Evolutionary conservation across 176 grass and related monocot genomes (phyloP), one percentile per base, ranked within the genome.

Genomic region (Ampelocalamus luodianensis): DNA sequence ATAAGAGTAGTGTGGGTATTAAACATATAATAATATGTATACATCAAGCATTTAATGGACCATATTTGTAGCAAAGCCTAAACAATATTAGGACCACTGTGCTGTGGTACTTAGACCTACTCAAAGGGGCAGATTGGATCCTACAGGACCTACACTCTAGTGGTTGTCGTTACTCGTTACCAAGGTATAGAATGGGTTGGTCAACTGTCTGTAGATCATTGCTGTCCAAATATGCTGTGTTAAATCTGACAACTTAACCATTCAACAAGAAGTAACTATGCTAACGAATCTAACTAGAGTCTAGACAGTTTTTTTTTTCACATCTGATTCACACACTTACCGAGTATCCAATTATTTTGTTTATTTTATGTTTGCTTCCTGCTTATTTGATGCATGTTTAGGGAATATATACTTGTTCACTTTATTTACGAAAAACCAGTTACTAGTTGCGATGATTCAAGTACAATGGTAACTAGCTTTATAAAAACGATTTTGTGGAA

Each of bases 91-190:
- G 64, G 65, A 81, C 71, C 59, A 77, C 78, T 45, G 38, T 85
- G 65, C n/a, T 81, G 22, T 42, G 5, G n/a, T 89, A 54, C 43
- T 74, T 39, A 85, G 8, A 77, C 76, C 69, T 81, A 81, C 73
- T 72, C 55, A 71, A 82, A 86, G 43, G 66, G 55, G 78, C 72
- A 82, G 79, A 26, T 78, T 78, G 78, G 72, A 78, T 86, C 78
- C 49, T 77, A 77, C 15, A 54, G 72, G 72, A 82, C 78, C 49
- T 77, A 77, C 15, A 54, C 71, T 77, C 71, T 56, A 65, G 53
- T 65, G 59, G 72, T 77, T 85, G 34, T 64, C 36, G 50, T 79
- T 80, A 73, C 10, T 65, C 65, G 26, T 65, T 82, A 81, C 23
- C 10, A 48, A 86, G 17, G 55, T 77, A 61, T 66, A 76, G 29